Evolutionary conservation across 192 early-diverging fungal genomes (phyloP).

Genomic region (Coemansia sp.): DNA sequence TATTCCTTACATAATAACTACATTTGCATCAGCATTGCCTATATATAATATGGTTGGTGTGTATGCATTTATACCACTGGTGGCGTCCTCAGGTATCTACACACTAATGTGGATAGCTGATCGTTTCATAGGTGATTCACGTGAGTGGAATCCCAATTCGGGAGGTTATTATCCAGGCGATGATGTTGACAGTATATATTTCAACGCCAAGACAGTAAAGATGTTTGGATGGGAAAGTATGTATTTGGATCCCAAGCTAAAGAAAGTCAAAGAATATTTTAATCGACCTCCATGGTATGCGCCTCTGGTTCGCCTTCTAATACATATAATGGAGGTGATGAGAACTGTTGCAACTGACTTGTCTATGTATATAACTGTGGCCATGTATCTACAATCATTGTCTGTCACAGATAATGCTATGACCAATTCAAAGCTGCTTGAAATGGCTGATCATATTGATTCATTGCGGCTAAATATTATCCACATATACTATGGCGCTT

Average conservation of each 20-base stretch:
- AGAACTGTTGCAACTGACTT: neutral
- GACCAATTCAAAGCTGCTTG: slow-evolving; percentile 1
- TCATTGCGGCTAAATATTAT: neutral
- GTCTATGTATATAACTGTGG: neutral
- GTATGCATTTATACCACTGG: neutral
- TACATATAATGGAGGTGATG: neutral
- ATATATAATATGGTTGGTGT: neutral
- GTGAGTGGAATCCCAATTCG: neutral
- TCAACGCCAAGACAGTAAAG: neutral
- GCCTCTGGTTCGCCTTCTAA: neutral
- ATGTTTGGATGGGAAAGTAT: slow-evolving; percentile 8
- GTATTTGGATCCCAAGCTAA: neutral
- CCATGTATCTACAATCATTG: neutral
- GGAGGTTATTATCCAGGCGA: neutral
- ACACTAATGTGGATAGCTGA: neutral
- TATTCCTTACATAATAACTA: neutral
- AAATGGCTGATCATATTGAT: neutral
- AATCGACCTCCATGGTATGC: neutral
- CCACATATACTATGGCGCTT: neutral
- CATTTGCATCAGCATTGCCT: neutral
- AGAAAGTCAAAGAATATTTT: neutral
- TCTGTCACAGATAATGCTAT: neutral
- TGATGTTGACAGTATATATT: neutral
- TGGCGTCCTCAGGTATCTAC: neutral
- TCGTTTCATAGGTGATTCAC: neutral